Percentiles rank a stretch among this genome's conserved stretches.
These are phyloP conservation scores for Tuber umbilicatum DNA, from an alignment of 495 filamentous ascomycete species.

Conservation along the genomic window DNA sequence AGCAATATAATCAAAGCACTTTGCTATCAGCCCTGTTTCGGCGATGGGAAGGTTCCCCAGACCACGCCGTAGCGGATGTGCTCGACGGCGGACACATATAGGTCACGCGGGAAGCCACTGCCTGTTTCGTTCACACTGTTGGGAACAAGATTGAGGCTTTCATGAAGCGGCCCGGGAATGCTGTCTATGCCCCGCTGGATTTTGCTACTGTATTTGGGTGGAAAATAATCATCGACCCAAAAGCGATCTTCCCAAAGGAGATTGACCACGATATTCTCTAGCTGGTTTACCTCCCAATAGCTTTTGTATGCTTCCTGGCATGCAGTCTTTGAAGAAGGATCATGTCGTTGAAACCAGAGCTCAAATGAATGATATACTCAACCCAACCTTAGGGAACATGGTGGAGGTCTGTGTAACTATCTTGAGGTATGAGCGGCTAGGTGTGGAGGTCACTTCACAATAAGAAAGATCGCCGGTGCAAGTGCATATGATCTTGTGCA, in stretches of 20 bases:
- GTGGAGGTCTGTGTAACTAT: slow-evolving; percentile 97
- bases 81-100: slow-evolving; percentile 82
- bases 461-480: slow-evolving; percentile 88
- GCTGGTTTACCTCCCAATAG: slow-evolving; percentile 90
- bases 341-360: slow-evolving; percentile 90
- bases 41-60: slow-evolving; percentile 73
- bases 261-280: slow-evolving; percentile 92
- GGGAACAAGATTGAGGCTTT: slow-evolving; percentile 97
- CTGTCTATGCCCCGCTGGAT: slow-evolving; percentile 94
- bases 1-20: slow-evolving; percentile 97
- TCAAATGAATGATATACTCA: slow-evolving; percentile 94
- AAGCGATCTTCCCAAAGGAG: slow-evolving; percentile 89
- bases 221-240: slow-evolving; percentile 79
- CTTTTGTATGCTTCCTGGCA: slow-evolving; percentile 96
- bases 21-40: slow-evolving; percentile 96
- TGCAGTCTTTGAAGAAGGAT: slow-evolving; percentile 84
- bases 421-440: slow-evolving; percentile 68
- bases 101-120: slow-evolving; percentile 84
- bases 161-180: slow-evolving; percentile 89
- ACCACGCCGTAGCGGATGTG: slow-evolving; percentile 69
- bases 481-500: slow-evolving; percentile 72
- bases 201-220: slow-evolving; percentile 97
- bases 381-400: slow-evolving; percentile 97
- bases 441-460: slow-evolving; percentile 98
- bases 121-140: slow-evolving; percentile 96